Evolutionary conservation across 768 basidiomycete genomes (phyloP).

Genomic region (Leucosporidium creatinivorum): DNA sequence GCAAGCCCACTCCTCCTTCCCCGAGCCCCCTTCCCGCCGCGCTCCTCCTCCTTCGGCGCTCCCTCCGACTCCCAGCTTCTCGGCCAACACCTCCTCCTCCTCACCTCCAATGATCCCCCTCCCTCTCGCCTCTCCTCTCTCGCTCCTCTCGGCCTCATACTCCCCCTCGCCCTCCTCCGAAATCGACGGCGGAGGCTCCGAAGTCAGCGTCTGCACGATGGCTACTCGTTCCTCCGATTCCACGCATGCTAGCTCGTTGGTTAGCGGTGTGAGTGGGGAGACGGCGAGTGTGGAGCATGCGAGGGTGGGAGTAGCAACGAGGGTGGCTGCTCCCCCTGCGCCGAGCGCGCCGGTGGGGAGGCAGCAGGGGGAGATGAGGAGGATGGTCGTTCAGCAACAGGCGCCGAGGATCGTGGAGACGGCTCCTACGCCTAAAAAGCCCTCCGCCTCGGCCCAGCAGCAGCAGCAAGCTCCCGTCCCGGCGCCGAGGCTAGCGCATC

Average conservation of each 20-base stretch:
- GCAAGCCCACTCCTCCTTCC: neutral
- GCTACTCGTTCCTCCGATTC: constrained; percentile 26
- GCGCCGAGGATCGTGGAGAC: constrained; percentile 12
- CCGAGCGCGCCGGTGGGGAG: neutral
- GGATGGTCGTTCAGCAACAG: neutral
- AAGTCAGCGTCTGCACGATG: constrained; percentile 22
- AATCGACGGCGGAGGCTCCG: constrained; percentile 1
- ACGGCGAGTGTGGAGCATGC: too few species aligned
- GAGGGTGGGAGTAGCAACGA: too few species aligned
- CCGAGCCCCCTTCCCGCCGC: neutral
- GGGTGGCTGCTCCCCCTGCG: neutral
- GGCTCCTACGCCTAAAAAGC: constrained; percentile 6
- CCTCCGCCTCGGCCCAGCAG: too few species aligned
- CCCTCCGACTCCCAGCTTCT: too few species aligned
- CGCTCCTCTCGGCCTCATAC: constrained; percentile 1
- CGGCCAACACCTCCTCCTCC: too few species aligned
- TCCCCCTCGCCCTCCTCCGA: too few species aligned
- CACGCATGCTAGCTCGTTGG: constrained; percentile 10
- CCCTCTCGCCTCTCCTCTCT: neutral
- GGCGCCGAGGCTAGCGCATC: neutral
- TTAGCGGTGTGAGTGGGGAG: neutral
- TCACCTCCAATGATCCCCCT: neutral
- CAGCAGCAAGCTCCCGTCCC: neutral
- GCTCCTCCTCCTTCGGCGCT: neutral
- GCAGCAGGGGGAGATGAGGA: neutral